A percentile compares a stretch with the other conserved stretches of the same genome.
Evolutionary conservation across 805 yeast species (phyloP).

Genomic region (Lachancea meyersii): DNA sequence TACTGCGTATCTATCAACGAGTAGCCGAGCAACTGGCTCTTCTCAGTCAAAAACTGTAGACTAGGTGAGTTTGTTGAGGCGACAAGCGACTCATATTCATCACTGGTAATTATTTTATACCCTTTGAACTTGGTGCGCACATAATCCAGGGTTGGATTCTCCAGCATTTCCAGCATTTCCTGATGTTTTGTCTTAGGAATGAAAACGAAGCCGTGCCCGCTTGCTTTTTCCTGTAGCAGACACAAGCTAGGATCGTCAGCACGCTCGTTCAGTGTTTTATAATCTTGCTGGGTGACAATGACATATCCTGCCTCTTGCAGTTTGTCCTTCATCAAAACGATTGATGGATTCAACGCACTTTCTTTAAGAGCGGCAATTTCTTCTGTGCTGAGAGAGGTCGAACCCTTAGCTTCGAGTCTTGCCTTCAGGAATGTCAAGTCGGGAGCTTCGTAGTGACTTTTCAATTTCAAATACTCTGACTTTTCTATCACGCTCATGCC

Average conservation of each 20-base stretch:
- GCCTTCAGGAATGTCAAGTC: neutral
- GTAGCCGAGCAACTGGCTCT: conserved; percentile 23
- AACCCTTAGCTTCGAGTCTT: neutral
- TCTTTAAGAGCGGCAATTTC: neutral
- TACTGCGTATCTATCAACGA: conserved; percentile 17
- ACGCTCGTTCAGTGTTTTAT: conserved; percentile 7
- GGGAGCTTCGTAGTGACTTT: neutral
- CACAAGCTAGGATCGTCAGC: conserved; percentile 29
- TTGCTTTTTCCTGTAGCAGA: conserved; percentile 11
- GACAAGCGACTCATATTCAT: conserved; percentile 8
- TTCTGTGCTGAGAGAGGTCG: neutral
- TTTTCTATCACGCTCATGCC: neutral
- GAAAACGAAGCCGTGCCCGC: conserved; percentile 8
- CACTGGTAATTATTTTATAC: conserved; percentile 12
- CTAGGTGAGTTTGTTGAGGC: conserved; percentile 14
- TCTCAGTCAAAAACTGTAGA: conserved; percentile 22
- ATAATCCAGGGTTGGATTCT: conserved; percentile 16
- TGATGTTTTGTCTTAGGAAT: conserved; percentile 12
- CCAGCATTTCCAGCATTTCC: conserved; percentile 5
- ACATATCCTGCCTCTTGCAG: neutral
- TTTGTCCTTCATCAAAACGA: neutral
- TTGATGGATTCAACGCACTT: neutral
- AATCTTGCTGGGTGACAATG: neutral
- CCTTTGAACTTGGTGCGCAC: conserved; percentile 17
- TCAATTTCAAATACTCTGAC: neutral